A percentile compares a stretch with the other conserved stretches of the same genome.
Evolutionary conservation across 495 filamentous ascomycete species (phyloP).

Genomic region (Annulohypoxylon nitens): DNA sequence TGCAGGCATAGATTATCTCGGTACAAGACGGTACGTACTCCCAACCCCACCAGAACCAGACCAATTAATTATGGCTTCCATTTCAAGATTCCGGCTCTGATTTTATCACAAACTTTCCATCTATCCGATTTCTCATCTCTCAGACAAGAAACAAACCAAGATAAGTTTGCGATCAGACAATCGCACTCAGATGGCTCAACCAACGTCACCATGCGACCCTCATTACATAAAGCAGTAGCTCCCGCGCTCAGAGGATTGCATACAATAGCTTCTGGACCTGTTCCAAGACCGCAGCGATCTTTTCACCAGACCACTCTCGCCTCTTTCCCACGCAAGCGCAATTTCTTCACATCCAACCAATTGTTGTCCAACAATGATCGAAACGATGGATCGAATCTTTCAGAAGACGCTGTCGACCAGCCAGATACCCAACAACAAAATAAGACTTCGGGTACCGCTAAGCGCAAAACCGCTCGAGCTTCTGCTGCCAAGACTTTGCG

Average conservation of each 20-base stretch:
- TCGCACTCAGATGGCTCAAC: slow-evolving; percentile 37
- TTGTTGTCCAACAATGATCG: slow-evolving; percentile 51
- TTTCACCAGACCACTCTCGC: slow-evolving; percentile 52
- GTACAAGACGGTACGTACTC: neutral
- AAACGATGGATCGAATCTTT: slow-evolving; percentile 11
- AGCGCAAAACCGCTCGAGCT: slow-evolving; percentile 57
- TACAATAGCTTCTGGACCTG: slow-evolving; percentile 19
- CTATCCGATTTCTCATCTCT: neutral
- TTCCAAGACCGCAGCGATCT: slow-evolving; percentile 36
- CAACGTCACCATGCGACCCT: slow-evolving; percentile 45
- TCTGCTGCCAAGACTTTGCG: slow-evolving; percentile 59
- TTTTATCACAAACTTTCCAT: neutral
- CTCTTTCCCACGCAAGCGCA: slow-evolving; percentile 54
- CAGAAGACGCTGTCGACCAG: slow-evolving; percentile 23
- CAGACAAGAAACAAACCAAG: neutral
- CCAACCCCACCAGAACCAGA: neutral
- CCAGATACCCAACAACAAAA: slow-evolving; percentile 23
- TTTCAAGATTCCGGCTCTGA: neutral
- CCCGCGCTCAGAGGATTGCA: slow-evolving; percentile 45
- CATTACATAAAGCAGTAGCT: slow-evolving; percentile 44
- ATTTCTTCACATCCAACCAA: slow-evolving; percentile 58
- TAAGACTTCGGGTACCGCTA: slow-evolving; percentile 43
- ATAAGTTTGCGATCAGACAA: neutral
- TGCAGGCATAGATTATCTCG: neutral
- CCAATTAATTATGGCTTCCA: neutral